Conservation (phyloP, 73 alveolate species). For the Durusdinium trenchii region DNA sequence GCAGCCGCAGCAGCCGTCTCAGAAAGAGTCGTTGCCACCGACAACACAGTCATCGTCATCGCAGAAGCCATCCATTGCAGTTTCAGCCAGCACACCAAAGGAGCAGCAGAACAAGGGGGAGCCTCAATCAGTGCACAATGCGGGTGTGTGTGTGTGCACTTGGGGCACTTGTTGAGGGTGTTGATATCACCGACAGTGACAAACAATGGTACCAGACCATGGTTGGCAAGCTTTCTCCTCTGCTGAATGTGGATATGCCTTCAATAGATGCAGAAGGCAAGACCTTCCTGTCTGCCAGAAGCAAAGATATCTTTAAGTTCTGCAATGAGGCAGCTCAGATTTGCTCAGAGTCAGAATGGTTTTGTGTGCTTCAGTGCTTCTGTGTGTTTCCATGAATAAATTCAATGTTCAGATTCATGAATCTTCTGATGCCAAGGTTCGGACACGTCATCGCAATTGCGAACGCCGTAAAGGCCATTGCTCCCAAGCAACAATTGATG, state of each 20-base stretch:
- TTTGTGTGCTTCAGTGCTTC: neutral
- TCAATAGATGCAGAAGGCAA: neutral
- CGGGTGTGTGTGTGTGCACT: neutral
- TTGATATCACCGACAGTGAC: neutral
- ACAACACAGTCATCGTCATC: neutral
- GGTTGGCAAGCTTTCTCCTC: neutral
- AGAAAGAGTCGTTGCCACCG: too few relatives aligned
- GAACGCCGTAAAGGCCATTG: neutral
- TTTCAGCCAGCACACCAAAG: neutral
- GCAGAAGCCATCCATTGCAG: neutral
- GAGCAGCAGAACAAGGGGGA: neutral
- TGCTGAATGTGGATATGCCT: neutral
- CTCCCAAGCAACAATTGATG: neutral
- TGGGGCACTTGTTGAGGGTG: neutral
- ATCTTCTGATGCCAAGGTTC: neutral
- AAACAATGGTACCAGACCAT: neutral
- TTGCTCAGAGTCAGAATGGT: neutral
- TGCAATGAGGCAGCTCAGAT: neutral
- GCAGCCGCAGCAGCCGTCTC: neutral
- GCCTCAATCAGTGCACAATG: neutral
- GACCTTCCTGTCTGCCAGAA: neutral
- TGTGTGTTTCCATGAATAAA: neutral
- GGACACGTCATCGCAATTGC: constrained; percentile 3
- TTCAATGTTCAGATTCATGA: neutral
- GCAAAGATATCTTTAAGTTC: neutral